A percentile compares a stretch with the other conserved stretches of the same genome.
phyloP scores from a whole-genome alignment of 106 monocot genomes.

The Alisma plantagoaquatica region DNA sequence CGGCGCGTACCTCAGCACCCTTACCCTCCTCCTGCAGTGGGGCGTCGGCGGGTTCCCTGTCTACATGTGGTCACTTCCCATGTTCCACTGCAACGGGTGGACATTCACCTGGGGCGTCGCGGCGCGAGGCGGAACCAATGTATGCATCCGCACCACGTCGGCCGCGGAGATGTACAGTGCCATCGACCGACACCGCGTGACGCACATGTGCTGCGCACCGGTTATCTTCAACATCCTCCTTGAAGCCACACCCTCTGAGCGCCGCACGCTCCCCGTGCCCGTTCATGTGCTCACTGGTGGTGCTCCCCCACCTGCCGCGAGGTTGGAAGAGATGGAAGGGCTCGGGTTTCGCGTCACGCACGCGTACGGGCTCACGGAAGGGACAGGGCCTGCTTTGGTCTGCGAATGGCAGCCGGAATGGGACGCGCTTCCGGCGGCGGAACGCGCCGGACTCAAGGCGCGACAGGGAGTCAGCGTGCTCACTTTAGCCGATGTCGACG shows the following conservation, averaged over 20 bases:
- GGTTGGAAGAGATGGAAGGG: slow-evolving; percentile 39
- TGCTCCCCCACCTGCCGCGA: slow-evolving; percentile 60
- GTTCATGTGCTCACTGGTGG: slow-evolving; percentile 71
- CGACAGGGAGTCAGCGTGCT: slow-evolving; percentile 67
- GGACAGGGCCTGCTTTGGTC: slow-evolving; percentile 62
- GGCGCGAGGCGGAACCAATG: slow-evolving; percentile 67
- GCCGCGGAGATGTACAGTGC: slow-evolving; percentile 52
- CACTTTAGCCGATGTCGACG: slow-evolving; percentile 44
- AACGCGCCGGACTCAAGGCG: slow-evolving; percentile 33
- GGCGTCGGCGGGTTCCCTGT: slow-evolving; percentile 57
- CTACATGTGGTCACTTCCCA: slow-evolving; percentile 82
- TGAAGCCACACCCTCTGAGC: slow-evolving; percentile 5
- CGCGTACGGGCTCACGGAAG: slow-evolving; percentile 84
- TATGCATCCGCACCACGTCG: slow-evolving; percentile 48
- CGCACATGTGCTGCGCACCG: slow-evolving; percentile 90
- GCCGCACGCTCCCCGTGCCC: slow-evolving; percentile 1
- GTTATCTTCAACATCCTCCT: slow-evolving; percentile 42
- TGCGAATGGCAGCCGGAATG: slow-evolving; percentile 75
- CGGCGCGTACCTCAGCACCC: slow-evolving; percentile 70
- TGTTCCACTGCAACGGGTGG: slow-evolving; percentile 99
- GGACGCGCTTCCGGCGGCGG: slow-evolving; percentile 20
- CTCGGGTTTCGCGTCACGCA: slow-evolving; percentile 71
- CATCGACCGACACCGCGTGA: slow-evolving; percentile 49
- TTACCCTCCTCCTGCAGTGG: slow-evolving; percentile 70
- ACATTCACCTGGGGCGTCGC: slow-evolving; percentile 92